phyloP scores from a whole-genome alignment of 345 rosid species.

The Citrus hindsii region DNA sequence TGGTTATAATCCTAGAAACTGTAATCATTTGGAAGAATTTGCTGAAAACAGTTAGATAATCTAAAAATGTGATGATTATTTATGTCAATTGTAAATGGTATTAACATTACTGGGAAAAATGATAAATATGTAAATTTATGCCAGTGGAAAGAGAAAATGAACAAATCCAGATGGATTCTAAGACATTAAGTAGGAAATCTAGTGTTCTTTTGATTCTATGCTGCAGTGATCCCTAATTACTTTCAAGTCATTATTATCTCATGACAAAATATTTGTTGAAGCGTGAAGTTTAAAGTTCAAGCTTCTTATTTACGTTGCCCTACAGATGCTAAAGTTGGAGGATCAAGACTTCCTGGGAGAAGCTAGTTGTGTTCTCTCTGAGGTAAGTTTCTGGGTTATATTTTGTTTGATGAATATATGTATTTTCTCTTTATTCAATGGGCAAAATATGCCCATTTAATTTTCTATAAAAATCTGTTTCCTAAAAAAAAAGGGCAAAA shows the following conservation, averaged over 20 bases:
- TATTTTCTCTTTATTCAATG: not conserved
- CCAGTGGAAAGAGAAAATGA: not conserved
- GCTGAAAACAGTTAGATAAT: not conserved
- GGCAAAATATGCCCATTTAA: not conserved
- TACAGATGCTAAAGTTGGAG: conserved; percentile 52
- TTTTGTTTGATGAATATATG: not conserved
- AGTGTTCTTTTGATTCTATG: not conserved
- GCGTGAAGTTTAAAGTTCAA: conserved; percentile 3
- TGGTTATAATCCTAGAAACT: not conserved
- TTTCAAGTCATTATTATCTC: not conserved
- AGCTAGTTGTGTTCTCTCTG: conserved; percentile 63
- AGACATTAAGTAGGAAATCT: not conserved
- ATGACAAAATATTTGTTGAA: not conserved
- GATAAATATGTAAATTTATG: not conserved
- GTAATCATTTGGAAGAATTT: not conserved
- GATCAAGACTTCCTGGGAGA: conserved; percentile 85
- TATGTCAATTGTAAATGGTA: not conserved
- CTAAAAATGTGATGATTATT: not conserved
- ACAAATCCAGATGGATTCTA: not conserved
- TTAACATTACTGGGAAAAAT: not conserved
- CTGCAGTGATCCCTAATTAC: not conserved
- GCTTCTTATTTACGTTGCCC: conserved; percentile 5
- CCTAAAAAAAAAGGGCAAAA: too few species aligned
- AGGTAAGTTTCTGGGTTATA: conserved; percentile 28
- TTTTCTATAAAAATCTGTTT: too few species aligned